Evolutionary conservation across 176 grass and related monocot genomes (phyloP).

Genomic region (Phyllostachys edulis): DNA sequence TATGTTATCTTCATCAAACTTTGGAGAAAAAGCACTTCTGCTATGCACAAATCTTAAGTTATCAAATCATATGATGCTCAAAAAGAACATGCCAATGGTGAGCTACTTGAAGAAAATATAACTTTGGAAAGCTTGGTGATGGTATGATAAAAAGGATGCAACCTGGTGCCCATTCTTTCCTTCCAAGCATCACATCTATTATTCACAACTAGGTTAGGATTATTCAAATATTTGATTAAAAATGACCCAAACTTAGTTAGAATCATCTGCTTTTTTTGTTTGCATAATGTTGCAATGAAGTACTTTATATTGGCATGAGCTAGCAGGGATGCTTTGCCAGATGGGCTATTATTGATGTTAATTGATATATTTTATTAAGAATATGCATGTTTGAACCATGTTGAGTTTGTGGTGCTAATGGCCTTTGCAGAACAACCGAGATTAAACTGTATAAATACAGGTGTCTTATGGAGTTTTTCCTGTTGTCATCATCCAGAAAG

Average conservation of each 20-base stretch:
- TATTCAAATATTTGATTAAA: background rate
- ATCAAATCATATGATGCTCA: background rate
- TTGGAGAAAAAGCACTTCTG: conserved; percentile 1
- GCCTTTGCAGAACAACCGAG: too few species aligned
- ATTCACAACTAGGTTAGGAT: background rate
- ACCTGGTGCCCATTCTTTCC: background rate
- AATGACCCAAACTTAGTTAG: background rate
- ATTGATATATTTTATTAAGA: background rate
- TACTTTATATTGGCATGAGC: background rate
- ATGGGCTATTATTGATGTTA: background rate
- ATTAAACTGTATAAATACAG: too few species aligned
- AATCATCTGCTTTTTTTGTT: background rate
- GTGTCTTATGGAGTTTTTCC: background rate
- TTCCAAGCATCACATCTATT: background rate
- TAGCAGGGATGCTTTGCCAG: background rate
- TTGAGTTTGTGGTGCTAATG: background rate
- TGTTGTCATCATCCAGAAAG: background rate
- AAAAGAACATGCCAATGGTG: background rate
- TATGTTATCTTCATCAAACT: conserved; percentile 8
- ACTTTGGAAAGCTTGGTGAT: background rate
- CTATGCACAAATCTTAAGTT: background rate
- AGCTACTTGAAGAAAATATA: background rate
- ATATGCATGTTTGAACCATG: background rate
- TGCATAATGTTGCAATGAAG: background rate
- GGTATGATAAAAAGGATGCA: background rate